Base-by-base conservation (phyloP, 192 early-diverging fungal genomes). In the Coemansia sp. region DNA sequence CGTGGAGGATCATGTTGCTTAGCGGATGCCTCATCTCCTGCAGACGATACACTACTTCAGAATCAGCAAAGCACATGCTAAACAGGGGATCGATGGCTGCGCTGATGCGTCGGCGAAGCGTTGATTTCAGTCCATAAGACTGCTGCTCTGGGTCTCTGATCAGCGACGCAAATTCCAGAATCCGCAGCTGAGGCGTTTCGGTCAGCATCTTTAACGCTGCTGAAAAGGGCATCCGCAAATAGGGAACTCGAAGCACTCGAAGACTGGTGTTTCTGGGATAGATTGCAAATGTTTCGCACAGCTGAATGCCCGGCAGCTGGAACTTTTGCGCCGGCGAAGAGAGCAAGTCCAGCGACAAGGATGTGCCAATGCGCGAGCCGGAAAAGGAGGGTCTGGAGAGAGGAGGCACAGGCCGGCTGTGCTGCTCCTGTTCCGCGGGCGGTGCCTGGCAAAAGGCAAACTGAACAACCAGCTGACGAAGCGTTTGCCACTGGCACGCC, bases 381-480 rank as follows among this genome's bases (percentile, higher is more conserved):
- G 60, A 50, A 56, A 80, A 75, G 11, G 73, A 71, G 42, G 64
- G 31, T 2, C 77, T 60, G 7, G 73, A 70, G 4, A 64, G 68
- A 14, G 68, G 64, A 18, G 58, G 50, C 29, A 42, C 48, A 14
- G 57, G 57, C 20, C 38, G 49, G 34, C 25, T 31, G 4, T 29
- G 14, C 32, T 42, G 36, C 4, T 38, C 36, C 57, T 60, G 28
- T 17, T 63, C 45, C 5, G 54, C 10, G 11, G 55, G 59, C 34
- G 56, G 42, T 1, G 65, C 61, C 18, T 75, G 58, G 56, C 79
- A 69, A 29, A 81, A 81, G 5, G 73, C 79, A 54, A 70, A 62
- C 16, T 58, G 55, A 34, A 81, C 73, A 20, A 65, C 63, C 18
- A 81, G 73, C 61, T 81, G 79, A 45, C 69, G 73, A 48, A 81